Evolutionary conservation across 2,329 filamentous ascomycete genomes (phyloP), one percentile per base, ranked within the genome.

Genomic region (Chlorencoelia australis): DNA sequence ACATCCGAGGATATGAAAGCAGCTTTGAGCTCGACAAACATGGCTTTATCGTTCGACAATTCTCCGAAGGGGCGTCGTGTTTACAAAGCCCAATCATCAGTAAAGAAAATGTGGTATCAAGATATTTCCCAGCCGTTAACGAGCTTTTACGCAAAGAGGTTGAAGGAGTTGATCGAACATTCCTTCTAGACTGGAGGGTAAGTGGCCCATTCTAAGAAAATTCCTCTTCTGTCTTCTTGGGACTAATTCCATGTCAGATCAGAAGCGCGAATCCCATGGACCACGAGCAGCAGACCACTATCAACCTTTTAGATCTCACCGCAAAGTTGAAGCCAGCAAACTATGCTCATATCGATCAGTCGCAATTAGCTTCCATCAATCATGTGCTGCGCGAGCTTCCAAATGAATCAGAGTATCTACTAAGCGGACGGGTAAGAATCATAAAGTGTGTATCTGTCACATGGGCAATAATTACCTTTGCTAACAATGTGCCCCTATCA

Each of bases 151-250:
- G 28, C 13, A 33, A 20, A 11, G 21, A 40, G 14, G 22, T 40
- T 11, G 33, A 40, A 5, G 33, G 34, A 5, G 38, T 36, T 10
- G 38, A 36, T 36, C 14, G 18, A 25, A 16, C 37, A 4, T 28
- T 32, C 13, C 20, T 33, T 18, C 37, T 37, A 26, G 39, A 41
- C 17, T 41, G 39, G 39, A 37, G 39, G n/a, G 39, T 41, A 31
- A n/a, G n/a, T n/a, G n/a, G n/a, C n/a, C n/a, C n/a, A n/a, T n/a
- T n/a, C n/a, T n/a, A n/a, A n/a, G n/a, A n/a, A n/a, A n/a, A n/a
- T n/a, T n/a, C n/a, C n/a, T n/a, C n/a, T n/a, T n/a, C n/a, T n/a
- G n/a, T n/a, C n/a, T n/a, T n/a, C n/a, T n/a, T n/a, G n/a, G n/a
- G n/a, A n/a, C n/a, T n/a, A n/a, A n/a, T n/a, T n/a, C n/a, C n/a